A percentile compares a stretch with the other conserved stretches of the same genome.
Evolutionary conservation across 2,329 filamentous ascomycete species (phyloP).

Genomic region (Daldinia sp.): DNA sequence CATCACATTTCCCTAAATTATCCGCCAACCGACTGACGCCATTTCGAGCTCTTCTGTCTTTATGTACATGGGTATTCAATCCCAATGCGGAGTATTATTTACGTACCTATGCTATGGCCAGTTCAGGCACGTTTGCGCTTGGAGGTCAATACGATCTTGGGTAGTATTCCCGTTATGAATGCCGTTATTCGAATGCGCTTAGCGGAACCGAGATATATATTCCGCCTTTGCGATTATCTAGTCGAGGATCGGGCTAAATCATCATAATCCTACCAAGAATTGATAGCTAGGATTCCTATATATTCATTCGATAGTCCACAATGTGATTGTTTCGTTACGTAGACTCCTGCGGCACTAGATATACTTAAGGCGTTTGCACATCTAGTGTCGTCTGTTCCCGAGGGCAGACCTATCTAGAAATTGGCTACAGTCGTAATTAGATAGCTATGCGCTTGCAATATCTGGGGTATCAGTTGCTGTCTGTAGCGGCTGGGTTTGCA

Average conservation of each 20-base stretch:
- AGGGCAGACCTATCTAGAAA: background rate
- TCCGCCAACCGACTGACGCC: constrained; percentile 26
- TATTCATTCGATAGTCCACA: background rate
- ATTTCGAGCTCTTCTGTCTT: constrained; percentile 3
- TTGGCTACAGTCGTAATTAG: background rate
- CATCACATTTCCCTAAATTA: constrained; percentile 21
- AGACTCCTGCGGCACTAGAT: background rate
- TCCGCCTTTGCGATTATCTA: constrained; percentile 27
- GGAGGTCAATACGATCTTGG: constrained; percentile 29
- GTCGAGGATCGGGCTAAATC: constrained; percentile 7
- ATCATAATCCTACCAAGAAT: constrained; percentile 1
- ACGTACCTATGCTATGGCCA: background rate
- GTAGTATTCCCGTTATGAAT: constrained; percentile 25
- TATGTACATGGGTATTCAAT: background rate
- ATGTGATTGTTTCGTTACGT: background rate
- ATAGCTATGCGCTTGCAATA: constrained; percentile 18
- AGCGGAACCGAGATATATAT: constrained; percentile 14
- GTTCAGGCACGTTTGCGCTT: constrained; percentile 28
- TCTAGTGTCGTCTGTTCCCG: background rate
- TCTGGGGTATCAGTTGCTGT: constrained; percentile 5
- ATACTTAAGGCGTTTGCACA: background rate
- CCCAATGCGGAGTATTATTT: constrained; percentile 25
- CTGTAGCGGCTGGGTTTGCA: constrained; percentile 14
- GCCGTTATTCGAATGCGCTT: background rate
- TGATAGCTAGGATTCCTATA: constrained; percentile 15